A percentile compares a stretch with the other conserved stretches of the same genome.
These are phyloP conservation scores for Tylopilus orsonianus DNA, from an alignment of 1,284 basidiomycete species.

Conservation along the genomic window DNA sequence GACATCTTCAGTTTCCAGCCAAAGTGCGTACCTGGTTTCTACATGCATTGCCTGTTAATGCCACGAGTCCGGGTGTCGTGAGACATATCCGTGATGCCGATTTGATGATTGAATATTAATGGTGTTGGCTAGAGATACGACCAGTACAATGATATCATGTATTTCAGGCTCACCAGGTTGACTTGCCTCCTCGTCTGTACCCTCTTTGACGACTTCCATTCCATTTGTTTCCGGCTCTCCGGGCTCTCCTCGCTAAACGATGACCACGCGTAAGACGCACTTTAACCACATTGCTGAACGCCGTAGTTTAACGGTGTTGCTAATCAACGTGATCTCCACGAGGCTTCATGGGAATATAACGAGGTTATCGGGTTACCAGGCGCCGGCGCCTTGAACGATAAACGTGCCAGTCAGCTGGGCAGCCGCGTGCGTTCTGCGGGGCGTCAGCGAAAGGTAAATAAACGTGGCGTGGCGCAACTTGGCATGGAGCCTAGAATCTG, in stretches of 20 bases:
- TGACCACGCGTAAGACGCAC: slow-evolving; percentile 20
- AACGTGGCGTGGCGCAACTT: slow-evolving; percentile 10
- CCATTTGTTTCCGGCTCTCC: slow-evolving; percentile 8
- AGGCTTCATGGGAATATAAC: slow-evolving; percentile 23
- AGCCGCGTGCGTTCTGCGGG: slow-evolving; percentile 4
- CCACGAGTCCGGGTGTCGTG: slow-evolving; percentile 3
- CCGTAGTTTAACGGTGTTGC: neutral
- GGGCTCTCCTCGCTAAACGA: slow-evolving; percentile 22
- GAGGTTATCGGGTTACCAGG: slow-evolving; percentile 10
- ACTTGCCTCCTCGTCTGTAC: slow-evolving; percentile 2
- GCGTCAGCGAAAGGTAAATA: slow-evolving; percentile 1
- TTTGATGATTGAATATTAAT: slow-evolving; percentile 7
- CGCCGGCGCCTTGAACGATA: slow-evolving; percentile 3
- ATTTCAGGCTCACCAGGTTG: neutral
- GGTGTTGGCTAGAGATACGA: slow-evolving; percentile 5
- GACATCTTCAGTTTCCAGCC: slow-evolving; percentile 14
- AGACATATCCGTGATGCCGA: neutral
- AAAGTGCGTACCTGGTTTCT: slow-evolving; percentile 18
- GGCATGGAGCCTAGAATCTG: neutral
- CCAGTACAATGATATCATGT: slow-evolving; percentile 7
- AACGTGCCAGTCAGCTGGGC: slow-evolving; percentile 14
- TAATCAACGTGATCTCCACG: slow-evolving; percentile 10
- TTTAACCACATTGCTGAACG: slow-evolving; percentile 13
- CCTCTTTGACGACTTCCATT: slow-evolving; percentile 6
- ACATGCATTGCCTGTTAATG: slow-evolving; percentile 21